Conservation (phyloP, 768 basidiomycete genomes). For the Boletus rubropictus region DNA sequence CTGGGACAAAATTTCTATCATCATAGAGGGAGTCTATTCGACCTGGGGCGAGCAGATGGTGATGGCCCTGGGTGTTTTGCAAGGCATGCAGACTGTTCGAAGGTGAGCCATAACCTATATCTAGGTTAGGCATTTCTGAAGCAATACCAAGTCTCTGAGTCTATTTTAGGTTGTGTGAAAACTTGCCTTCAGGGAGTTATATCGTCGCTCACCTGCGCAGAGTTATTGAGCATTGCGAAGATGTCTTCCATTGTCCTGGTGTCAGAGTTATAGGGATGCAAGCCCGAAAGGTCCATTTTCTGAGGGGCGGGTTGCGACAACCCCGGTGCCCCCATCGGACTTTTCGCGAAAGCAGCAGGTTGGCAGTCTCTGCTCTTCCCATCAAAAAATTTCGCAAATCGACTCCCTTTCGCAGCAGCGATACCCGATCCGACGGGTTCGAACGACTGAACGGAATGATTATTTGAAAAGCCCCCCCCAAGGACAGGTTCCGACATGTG, state of each 20-base stretch:
- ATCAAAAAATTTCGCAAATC: slow-evolving; percentile 86
- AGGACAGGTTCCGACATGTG: slow-evolving; percentile 18
- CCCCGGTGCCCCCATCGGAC: slow-evolving; percentile 34
- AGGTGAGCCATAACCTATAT: slow-evolving; percentile 21
- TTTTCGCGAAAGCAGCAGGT: slow-evolving; percentile 31
- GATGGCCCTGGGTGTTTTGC: slow-evolving; percentile 40
- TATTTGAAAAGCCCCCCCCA: slow-evolving; percentile 15
- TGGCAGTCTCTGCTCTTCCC: slow-evolving; percentile 50
- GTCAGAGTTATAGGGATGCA: slow-evolving; percentile 39
- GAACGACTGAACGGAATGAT: slow-evolving; percentile 14
- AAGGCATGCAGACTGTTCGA: slow-evolving; percentile 32
- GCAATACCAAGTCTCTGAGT: slow-evolving; percentile 24
- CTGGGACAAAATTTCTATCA: slow-evolving; percentile 73
- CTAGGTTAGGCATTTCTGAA: slow-evolving; percentile 23
- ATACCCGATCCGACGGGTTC: slow-evolving; percentile 38
- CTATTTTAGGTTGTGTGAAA: slow-evolving; percentile 17
- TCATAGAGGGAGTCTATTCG: slow-evolving; percentile 70
- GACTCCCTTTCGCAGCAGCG: slow-evolving; percentile 64
- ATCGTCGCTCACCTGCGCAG: slow-evolving; percentile 54
- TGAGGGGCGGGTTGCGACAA: slow-evolving; percentile 45
- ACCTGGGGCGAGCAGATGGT: slow-evolving; percentile 34
- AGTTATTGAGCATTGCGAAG: slow-evolving; percentile 74
- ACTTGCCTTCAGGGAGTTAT: not conserved
- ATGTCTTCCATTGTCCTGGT: slow-evolving; percentile 71
- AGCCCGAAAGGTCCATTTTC: slow-evolving; percentile 40